Evolutionary conservation across 2,329 filamentous ascomycete species (phyloP).

Genomic region (Aspergillus phoenicis): DNA sequence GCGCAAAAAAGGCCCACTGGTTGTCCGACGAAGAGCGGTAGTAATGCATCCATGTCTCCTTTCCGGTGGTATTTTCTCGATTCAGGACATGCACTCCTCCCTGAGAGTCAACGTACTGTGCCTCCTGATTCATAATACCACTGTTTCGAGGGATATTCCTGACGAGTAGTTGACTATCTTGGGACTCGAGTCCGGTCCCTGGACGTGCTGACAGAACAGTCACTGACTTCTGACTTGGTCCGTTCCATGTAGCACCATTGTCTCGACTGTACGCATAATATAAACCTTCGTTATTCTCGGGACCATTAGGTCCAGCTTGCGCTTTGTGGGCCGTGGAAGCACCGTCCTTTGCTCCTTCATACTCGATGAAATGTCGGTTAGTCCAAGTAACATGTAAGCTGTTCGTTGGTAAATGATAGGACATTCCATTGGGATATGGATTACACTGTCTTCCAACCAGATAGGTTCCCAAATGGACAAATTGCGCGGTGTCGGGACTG

Average conservation of each 20-base stretch:
- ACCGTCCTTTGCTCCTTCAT: neutral
- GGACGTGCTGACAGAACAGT: neutral
- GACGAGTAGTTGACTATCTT: neutral
- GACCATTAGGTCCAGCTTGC: conserved; percentile 3
- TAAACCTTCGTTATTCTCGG: conserved; percentile 7
- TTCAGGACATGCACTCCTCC: conserved; percentile 5
- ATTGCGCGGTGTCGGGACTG: neutral
- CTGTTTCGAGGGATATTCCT: neutral
- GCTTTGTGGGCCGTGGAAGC: conserved; percentile 5
- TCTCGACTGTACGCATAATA: neutral
- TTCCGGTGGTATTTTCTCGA: neutral
- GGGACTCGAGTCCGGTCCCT: neutral
- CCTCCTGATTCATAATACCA: conserved; percentile 9
- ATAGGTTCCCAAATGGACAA: neutral
- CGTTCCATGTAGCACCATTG: neutral
- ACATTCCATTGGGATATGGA: conserved; percentile 1
- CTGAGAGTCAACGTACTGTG: neutral
- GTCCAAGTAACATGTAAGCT: neutral
- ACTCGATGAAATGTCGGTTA: conserved; percentile 4
- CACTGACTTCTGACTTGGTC: neutral
- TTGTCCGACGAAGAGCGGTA: neutral
- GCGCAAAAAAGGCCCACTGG: neutral
- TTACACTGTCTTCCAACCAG: neutral
- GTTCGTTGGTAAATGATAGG: neutral
- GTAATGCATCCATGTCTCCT: conserved; percentile 3